Base-by-base conservation (phyloP, 768 basidiomycete species). In the Panaeolus cyanescens region DNA sequence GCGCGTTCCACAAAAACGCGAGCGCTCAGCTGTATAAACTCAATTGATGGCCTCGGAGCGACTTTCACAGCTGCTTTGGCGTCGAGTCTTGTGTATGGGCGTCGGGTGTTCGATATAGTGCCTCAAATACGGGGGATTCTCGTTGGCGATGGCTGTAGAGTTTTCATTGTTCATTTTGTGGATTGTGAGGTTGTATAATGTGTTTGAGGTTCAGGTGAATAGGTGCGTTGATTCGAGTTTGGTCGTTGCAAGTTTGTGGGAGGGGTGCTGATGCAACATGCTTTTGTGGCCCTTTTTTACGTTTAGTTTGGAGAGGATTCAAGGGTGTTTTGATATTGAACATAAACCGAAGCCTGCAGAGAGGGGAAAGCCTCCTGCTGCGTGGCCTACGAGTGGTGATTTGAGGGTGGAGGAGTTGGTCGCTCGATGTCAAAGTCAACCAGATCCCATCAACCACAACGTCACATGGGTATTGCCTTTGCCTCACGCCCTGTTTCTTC, bases 301-400 rank as follows among this genome's bases (percentile, higher is more conserved):
- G 33, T 25, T 8, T 32, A 80, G 81, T 66, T 66, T 80, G 32
- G 92, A 95, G 67, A 89, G 93, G 59, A 87, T 95, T 1, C 83
- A 89, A 59, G 88, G 70, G 0, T 89, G 86, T 68, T 68, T 88
- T 20, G 67, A 75, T 31, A 85, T 88, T 61, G 86, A 88, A 39
- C 83, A 85, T 57, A 86, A 90, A 67, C 78, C 78, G 4, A 71
- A 73, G 56, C 62, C 77, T 0, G 75, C 76, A 0, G 59, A 68
- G 12, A 62, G 68, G 4, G 82, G 83, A 31, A 70, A 72, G 25
- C 88, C 88, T 4, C 87, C 89, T 1, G 87, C 88, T 1, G 80
- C 86, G 63, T 90, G 89, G 88, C 88, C 88, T 0, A 75, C 83
- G 5, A 84, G 82, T 12, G 88, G 88, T 13, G 74, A 79, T 31